Conservation (phyloP, 2,329 filamentous ascomycete species). For the Rhexocercosporidium sp. region DNA sequence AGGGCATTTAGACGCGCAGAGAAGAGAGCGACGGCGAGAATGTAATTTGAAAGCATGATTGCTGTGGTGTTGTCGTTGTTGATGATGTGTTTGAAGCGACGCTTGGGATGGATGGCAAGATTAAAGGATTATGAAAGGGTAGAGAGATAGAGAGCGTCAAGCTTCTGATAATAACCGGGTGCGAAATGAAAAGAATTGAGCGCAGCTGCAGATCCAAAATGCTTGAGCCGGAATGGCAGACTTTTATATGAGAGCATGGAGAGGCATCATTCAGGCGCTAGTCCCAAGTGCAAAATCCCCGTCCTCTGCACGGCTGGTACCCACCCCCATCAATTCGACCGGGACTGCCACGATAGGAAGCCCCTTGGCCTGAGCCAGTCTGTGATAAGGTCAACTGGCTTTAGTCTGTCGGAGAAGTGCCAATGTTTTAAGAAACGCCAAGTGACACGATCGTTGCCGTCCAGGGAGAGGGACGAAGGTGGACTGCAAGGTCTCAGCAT, state of each 20-base stretch:
- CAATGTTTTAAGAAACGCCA: slow-evolving; percentile 38
- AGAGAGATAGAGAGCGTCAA: slow-evolving; percentile 36
- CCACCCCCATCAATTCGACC: slow-evolving; percentile 21
- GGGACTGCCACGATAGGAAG: slow-evolving; percentile 1
- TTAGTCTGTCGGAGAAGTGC: slow-evolving; percentile 30
- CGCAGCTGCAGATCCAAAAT: slow-evolving; percentile 33
- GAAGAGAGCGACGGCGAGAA: slow-evolving; percentile 42
- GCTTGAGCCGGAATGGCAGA: slow-evolving; percentile 28
- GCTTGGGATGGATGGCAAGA: slow-evolving; percentile 23
- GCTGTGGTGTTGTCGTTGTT: slow-evolving; percentile 9
- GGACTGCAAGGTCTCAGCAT: slow-evolving; percentile 30
- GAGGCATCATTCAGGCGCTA: slow-evolving; percentile 21
- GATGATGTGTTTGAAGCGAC: slow-evolving; percentile 16
- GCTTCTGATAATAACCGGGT: slow-evolving; percentile 34
- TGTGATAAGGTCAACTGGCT: slow-evolving; percentile 7
- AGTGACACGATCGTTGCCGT: slow-evolving; percentile 34
- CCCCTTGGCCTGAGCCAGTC: slow-evolving; percentile 6
- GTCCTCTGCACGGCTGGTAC: slow-evolving; percentile 26
- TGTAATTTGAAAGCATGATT: slow-evolving; percentile 39
- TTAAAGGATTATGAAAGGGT: slow-evolving; percentile 29
- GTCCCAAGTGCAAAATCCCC: background rate
- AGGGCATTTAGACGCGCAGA: slow-evolving; percentile 42
- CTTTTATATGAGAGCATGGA: slow-evolving; percentile 35
- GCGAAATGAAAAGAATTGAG: slow-evolving; percentile 32
- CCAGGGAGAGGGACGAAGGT: slow-evolving; percentile 10